Conservation (phyloP, 2,329 filamentous ascomycete species). For the Xylaria sp. region DNA sequence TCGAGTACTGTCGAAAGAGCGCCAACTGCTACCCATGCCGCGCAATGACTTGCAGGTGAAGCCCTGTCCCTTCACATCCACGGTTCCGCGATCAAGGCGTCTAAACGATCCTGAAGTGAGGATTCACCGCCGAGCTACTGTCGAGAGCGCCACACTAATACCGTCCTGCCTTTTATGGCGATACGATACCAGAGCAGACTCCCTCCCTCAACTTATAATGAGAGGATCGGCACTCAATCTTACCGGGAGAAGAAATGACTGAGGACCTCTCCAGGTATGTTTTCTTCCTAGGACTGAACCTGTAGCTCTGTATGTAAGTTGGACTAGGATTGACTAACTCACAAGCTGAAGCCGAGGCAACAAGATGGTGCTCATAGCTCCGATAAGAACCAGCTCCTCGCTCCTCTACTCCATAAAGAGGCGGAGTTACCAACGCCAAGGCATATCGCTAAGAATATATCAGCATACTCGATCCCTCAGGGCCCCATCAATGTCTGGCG, state of each 20-base stretch:
- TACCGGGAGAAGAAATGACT: conserved; percentile 21
- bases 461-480: background rate
- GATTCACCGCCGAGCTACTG: conserved; percentile 34
- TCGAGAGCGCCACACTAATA: conserved; percentile 20
- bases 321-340: background rate
- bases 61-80: background rate
- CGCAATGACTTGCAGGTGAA: conserved; percentile 9
- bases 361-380: background rate
- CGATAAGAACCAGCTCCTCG: background rate
- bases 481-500: background rate
- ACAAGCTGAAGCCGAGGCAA: conserved; percentile 8
- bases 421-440: conserved; percentile 1
- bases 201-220: conserved; percentile 18
- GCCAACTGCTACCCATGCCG: conserved; percentile 1
- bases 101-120: conserved; percentile 4
- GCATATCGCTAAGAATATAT: conserved; percentile 11
- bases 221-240: conserved; percentile 30
- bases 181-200: conserved; percentile 6
- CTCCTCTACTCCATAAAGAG: conserved; percentile 1
- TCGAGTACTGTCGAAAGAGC: background rate
- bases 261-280: conserved; percentile 13
- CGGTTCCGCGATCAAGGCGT: background rate
- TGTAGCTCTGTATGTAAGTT: background rate
- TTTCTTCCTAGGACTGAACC: background rate
- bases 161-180: conserved; percentile 32